phyloP scores from a whole-genome alignment of 768 basidiomycete species.

The Mycena belliarum region DNA sequence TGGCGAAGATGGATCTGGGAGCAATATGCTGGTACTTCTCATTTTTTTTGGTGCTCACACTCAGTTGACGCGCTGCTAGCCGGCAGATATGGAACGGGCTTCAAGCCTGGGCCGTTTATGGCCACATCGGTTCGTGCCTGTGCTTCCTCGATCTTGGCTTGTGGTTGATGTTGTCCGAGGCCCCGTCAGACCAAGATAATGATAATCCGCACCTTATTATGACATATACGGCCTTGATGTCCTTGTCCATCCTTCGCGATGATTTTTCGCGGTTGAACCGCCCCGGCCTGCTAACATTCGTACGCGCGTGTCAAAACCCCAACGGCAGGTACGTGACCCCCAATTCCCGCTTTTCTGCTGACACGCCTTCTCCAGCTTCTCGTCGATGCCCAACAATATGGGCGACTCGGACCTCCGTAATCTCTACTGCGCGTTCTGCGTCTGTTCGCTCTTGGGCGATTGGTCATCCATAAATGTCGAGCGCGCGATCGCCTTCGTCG shows the following conservation, averaged over 20 bases:
- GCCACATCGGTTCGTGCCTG: slow-evolving; percentile 28
- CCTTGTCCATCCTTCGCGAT: slow-evolving; percentile 83
- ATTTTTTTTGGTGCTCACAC: neutral
- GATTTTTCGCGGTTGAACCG: slow-evolving; percentile 74
- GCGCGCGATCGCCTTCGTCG: slow-evolving; percentile 63
- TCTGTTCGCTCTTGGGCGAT: slow-evolving; percentile 76
- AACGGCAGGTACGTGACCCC: slow-evolving; percentile 72
- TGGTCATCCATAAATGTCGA: slow-evolving; percentile 74
- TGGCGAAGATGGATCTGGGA: slow-evolving; percentile 91
- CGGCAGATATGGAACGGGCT: slow-evolving; percentile 64
- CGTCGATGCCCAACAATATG: slow-evolving; percentile 55
- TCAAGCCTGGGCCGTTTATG: slow-evolving; percentile 77
- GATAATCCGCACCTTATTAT: slow-evolving; percentile 87
- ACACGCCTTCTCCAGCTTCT: slow-evolving; percentile 52
- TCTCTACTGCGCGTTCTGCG: slow-evolving; percentile 83
- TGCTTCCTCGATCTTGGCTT: neutral
- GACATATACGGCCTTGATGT: slow-evolving; percentile 88
- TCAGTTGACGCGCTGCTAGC: slow-evolving; percentile 32
- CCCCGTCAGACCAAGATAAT: slow-evolving; percentile 56
- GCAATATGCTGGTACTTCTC: slow-evolving; percentile 63
- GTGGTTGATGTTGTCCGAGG: slow-evolving; percentile 17
- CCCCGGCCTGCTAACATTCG: slow-evolving; percentile 59
- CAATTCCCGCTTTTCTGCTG: neutral
- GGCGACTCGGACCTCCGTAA: slow-evolving; percentile 82
- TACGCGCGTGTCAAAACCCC: slow-evolving; percentile 68